These are phyloP conservation scores for Wallemia hederae DNA, from an alignment of 1,284 basidiomycete species.

Conservation along the genomic window DNA sequence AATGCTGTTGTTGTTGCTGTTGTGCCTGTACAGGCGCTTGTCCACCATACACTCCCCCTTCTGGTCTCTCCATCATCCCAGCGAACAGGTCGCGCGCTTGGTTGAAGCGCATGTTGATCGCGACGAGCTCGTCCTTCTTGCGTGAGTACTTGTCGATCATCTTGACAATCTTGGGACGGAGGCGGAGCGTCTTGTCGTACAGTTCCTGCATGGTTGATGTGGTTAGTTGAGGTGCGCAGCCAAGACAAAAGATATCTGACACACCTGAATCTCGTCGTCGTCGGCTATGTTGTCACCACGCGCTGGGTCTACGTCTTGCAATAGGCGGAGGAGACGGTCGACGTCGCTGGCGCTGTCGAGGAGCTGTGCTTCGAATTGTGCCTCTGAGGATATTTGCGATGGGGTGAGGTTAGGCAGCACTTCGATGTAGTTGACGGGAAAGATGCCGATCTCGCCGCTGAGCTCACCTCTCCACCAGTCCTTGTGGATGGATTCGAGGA, in stretches of 20 bases:
- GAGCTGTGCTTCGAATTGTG: conserved; percentile 62
- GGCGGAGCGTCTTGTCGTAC: conserved; percentile 59
- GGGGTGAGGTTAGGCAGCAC: conserved; percentile 58
- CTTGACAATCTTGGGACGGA: conserved; percentile 81
- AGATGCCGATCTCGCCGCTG: conserved; percentile 77
- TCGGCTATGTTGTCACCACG: conserved; percentile 60
- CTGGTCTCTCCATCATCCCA: conserved; percentile 52
- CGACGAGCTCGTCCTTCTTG: conserved; percentile 63
- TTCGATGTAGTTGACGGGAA: conserved; percentile 95
- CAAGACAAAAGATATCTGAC: too few species aligned
- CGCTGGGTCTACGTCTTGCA: conserved; percentile 42
- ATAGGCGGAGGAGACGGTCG: conserved; percentile 52
- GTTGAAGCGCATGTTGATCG: conserved; percentile 68
- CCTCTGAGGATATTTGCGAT: conserved; percentile 48
- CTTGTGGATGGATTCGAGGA: conserved; percentile 77
- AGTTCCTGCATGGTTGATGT: conserved; percentile 29
- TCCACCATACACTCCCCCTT: not conserved
- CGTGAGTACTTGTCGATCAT: conserved; percentile 83
- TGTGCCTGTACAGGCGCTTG: conserved; percentile 7
- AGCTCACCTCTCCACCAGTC: conserved; percentile 97
- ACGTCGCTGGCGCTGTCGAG: conserved; percentile 62
- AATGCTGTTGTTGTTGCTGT: conserved; percentile 9
- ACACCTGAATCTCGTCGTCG: conserved; percentile 71
- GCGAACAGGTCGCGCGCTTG: conserved; percentile 56
- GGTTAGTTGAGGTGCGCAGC: conserved; percentile 2